Base-by-base conservation (phyloP, 495 filamentous ascomycete species). In the Penicillium soppii region DNA sequence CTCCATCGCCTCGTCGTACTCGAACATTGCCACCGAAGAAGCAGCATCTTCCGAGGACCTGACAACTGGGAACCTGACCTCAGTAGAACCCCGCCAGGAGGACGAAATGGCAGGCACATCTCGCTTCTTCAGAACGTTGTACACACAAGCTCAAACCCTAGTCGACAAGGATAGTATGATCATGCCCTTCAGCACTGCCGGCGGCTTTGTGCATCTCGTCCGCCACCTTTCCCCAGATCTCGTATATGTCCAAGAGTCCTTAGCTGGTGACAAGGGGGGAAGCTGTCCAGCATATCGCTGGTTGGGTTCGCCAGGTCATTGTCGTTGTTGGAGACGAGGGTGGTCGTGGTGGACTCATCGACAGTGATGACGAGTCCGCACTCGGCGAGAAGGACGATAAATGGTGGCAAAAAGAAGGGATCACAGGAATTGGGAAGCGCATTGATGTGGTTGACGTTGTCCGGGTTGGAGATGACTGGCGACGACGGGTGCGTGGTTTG, bases 101-200 rank as follows among this genome's bases (percentile, higher is more conserved):
- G 67, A 70, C 33, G 58, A 73, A 25, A 43, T 65, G 44, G 62
- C 71, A 59, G 62, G 66, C 12, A 66, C 68, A 37, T 58, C 67
- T 5, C 80, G 83, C 10, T 76, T 84, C 8, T 95, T 88, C 76
- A 84, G 87, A 55, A 84, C 84, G 7, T 68, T 95, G 22, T 90
- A 91, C 67, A 77, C 79, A 2, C 86, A 94, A 64, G 90, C 89
- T 2, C 76, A 85, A 39, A 67, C 77, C 1, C 77, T 96, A 6
- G 91, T 95, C 3, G 85, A 90, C 50, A 90, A 89, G 55, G 86
- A 91, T 9, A 87, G 73, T 50, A 88, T 89, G 82, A 85, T 97
- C 48, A 80, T 97, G 67, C 89, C 90, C 3, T 97, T 96, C 66
- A 92, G 86, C 10, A 88, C 89, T 5, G 68, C 76, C 20, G 83